Evolutionary conservation across 495 filamentous ascomycete genomes (phyloP), one percentile per base, ranked within the genome.

Genomic region (Talaromyces trachyspermus): DNA sequence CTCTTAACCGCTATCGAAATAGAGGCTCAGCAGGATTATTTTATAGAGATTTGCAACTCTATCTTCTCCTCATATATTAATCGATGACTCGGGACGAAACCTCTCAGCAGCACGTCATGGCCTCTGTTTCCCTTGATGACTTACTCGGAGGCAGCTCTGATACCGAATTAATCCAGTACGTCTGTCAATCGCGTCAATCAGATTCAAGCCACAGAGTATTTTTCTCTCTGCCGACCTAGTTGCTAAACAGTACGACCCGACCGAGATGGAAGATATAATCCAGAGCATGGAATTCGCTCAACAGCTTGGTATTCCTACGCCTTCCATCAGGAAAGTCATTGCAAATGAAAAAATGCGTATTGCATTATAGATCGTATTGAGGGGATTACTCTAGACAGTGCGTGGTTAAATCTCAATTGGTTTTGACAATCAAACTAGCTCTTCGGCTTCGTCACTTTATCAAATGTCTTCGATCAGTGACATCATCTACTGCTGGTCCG

Each of bases 401-500:
- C 43, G 33, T 52, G 50, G 50, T 32, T 9, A 15, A 33, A 41
- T 5, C 32, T 51, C 10, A 22, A 37, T 27, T 52, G 44, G 49
- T 48, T 52, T 36, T 46, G 17, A 48, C 44, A 0, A 22, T 52
- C 18, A 52, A 43, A 15, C 43, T 52, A 2, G 50, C 14, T 41
- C 25, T 52, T 14, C 50, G 48, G 44, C 50, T 52, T 30, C 36
- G 50, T 10, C 37, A 22, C 5, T 46, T 41, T 15, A 32, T 52
- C 9, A 42, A 36, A 42, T 18, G 24, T 6, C 50, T 43, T 49
- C 25, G 14, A 15, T 2, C 6, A 37, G 33, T 5, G 19, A 49
- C 51, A 12, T 54, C 51, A 30, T 37, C 37, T 11, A 50, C 42
- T 3, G 48, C 48, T 22, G 52, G 52, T 20, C 47, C 52, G 14